Base-by-base conservation (phyloP, 2,329 filamentous ascomycete species). In the Xylariaceae sp. region DNA sequence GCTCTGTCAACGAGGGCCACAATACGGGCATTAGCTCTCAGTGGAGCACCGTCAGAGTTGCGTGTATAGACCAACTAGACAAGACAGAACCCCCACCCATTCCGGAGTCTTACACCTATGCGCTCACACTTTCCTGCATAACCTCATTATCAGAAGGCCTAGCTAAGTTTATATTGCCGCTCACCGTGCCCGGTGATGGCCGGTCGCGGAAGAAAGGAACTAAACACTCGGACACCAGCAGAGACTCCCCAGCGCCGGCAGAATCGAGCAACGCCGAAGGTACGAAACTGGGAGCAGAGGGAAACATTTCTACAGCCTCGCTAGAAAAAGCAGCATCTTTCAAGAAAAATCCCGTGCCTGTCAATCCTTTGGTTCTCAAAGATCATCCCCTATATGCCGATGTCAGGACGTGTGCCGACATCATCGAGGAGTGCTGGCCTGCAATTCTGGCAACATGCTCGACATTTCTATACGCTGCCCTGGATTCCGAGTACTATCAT, bases 401-500 rank as follows among this genome's bases (percentile, higher is more conserved):
- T 47, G 84, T 97, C 53, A 83, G 85, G 64, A 83, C 84, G 1
- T 92, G 89, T 63, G 89, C 90, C 12, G 80, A 80, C 9, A 87
- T 99, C 51, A 87, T 99, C 21, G 89, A 95, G 3, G 81, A 89
- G 61, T 97, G 92, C 69, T 99, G 94, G 94, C 94, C 94, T 44
- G 94, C 94, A 12, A 86, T 97, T 37, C 80, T 99, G 46, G 92
- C 94, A 1, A 94, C 91, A 1, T 96, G 91, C 64, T 99, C 94
- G 0, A 96, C 92, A 0, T 99, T 97, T 67, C 74, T 99, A 16
- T 95, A 95, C 67, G 89, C 94, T 29, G 85, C 92, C 0, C 76
- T 99, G 3, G 94, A 99, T 67, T 87, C 89, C 1, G 91, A 96
- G 49, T 96, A 94, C 63, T 99, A 97, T 64, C 92, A 96, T 61